A percentile compares a stretch with the other conserved stretches of the same genome.
phyloP scores from a whole-genome alignment of 495 filamentous ascomycete genomes.

The Xylaria sp. region DNA sequence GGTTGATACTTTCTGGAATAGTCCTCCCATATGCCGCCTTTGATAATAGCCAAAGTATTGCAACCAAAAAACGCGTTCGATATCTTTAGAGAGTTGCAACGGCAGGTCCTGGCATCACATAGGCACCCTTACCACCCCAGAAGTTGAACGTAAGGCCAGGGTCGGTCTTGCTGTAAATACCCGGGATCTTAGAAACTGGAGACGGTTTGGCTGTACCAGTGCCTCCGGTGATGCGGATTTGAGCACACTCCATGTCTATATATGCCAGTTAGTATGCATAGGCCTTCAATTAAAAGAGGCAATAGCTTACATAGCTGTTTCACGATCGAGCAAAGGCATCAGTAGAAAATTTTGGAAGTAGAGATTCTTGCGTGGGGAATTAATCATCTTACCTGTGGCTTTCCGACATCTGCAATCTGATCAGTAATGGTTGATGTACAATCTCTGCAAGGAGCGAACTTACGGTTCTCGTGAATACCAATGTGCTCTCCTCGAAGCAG shows the following conservation, averaged over 20 bases:
- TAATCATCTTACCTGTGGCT: conserved; percentile 23
- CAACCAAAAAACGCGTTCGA: background rate
- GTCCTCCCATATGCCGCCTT: background rate
- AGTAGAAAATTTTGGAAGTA: background rate
- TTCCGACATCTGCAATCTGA: conserved; percentile 28
- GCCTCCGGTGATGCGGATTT: conserved; percentile 58
- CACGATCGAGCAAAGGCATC: background rate
- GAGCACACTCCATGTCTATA: conserved; percentile 55
- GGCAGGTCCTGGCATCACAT: conserved; percentile 48
- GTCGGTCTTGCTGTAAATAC: conserved; percentile 55
- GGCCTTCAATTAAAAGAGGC: no score
- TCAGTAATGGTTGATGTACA: conserved; percentile 16
- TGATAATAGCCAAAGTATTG: background rate
- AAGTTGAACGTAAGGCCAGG: conserved; percentile 54
- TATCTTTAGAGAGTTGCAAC: conserved; percentile 28
- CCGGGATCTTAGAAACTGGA: conserved; percentile 57
- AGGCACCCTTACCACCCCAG: conserved; percentile 42
- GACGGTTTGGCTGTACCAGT: conserved; percentile 51
- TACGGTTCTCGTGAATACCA: conserved; percentile 55
- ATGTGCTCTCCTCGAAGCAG: conserved; percentile 64
- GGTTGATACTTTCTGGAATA: background rate
- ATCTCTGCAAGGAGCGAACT: conserved; percentile 14
- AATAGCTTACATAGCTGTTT: conserved; percentile 37
- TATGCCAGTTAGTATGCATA: background rate
- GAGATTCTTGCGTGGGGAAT: background rate